phyloP scores from a whole-genome alignment of 2,329 filamentous ascomycete genomes.

The Exophiala viscosa region DNA sequence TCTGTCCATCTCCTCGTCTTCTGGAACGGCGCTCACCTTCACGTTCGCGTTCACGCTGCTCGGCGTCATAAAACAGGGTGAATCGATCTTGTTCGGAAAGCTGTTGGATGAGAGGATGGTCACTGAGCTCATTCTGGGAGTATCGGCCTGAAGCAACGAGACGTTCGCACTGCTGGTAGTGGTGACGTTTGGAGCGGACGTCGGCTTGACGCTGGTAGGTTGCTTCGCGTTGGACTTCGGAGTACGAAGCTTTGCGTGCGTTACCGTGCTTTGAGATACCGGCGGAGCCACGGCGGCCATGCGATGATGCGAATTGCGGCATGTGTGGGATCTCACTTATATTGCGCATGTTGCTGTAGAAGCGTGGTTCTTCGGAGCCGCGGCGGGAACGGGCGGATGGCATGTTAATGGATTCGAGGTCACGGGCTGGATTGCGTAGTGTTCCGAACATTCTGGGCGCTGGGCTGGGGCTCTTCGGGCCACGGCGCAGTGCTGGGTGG shows the following conservation, averaged over 20 bases:
- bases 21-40: background rate
- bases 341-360: conserved; percentile 3
- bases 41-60: background rate
- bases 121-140: background rate
- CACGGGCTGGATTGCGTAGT: conserved; percentile 5
- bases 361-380: background rate
- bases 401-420: conserved; percentile 14
- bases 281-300: background rate
- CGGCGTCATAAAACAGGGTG: background rate
- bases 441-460: conserved; percentile 9
- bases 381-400: background rate
- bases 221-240: background rate
- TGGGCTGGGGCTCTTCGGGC: background rate
- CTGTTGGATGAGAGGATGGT: background rate
- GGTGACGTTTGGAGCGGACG: background rate
- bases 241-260: background rate
- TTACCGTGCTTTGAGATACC: conserved; percentile 3
- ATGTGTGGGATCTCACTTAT: conserved; percentile 8
- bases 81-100: conserved; percentile 2
- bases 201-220: background rate
- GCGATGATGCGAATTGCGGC: background rate
- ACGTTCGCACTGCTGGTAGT: conserved; percentile 2
- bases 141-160: conserved; percentile 4
- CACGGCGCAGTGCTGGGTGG: conserved; percentile 2
- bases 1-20: background rate